phyloP scores from a whole-genome alignment of 2,329 filamentous ascomycete species.

The Hypoxylon sp. region DNA sequence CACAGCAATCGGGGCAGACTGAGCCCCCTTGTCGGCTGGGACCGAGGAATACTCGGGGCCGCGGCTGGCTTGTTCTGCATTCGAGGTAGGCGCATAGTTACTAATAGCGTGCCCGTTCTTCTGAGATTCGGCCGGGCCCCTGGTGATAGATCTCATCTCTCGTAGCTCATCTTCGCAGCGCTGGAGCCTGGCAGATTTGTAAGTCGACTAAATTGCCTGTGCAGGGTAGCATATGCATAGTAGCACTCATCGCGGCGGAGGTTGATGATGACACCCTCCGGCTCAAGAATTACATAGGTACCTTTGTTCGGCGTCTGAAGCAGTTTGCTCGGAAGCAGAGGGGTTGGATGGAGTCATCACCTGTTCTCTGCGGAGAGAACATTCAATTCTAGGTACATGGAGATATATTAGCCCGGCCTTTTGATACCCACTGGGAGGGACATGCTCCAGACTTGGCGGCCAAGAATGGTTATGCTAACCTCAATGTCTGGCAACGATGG shows the following conservation, averaged over 20 bases:
- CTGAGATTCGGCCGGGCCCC: conserved; percentile 31
- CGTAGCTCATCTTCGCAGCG: conserved; percentile 45
- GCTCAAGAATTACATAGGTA: conserved; percentile 22
- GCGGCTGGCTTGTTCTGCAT: conserved; percentile 32
- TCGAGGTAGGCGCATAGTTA: conserved; percentile 22
- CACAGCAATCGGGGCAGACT: conserved; percentile 50
- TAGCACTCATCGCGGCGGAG: not conserved
- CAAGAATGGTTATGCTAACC: conserved; percentile 35
- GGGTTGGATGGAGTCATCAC: conserved; percentile 20
- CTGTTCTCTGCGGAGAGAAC: conserved; percentile 44
- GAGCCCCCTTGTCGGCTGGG: conserved; percentile 49
- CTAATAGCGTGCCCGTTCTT: conserved; percentile 17
- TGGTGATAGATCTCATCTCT: conserved; percentile 46
- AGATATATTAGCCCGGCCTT: conserved; percentile 18
- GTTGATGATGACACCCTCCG: not conserved
- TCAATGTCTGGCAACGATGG: conserved; percentile 49
- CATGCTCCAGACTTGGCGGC: not conserved
- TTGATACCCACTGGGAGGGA: not conserved
- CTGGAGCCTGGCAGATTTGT: conserved; percentile 39
- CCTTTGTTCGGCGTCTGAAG: conserved; percentile 45
- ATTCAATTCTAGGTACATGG: conserved; percentile 44
- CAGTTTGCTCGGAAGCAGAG: conserved; percentile 11
- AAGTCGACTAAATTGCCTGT: conserved; percentile 5
- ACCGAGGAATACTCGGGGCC: conserved; percentile 47
- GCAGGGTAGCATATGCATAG: not conserved